Conservation (phyloP, 129 eudicot genomes). For the Lactuca saligna region DNA sequence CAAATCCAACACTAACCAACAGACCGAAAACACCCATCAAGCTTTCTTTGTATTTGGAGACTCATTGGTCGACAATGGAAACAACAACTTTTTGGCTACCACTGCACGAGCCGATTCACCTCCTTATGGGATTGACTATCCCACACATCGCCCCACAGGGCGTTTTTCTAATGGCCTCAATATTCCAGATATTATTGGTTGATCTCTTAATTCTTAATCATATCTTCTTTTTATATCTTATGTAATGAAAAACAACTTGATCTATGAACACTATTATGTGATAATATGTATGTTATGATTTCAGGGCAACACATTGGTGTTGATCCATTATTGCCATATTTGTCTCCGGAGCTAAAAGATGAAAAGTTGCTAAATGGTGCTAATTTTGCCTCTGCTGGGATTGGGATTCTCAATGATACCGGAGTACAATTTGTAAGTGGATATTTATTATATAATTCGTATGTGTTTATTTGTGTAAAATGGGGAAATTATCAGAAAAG, state of each 20-base stretch:
- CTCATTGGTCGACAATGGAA: conserved; percentile 44
- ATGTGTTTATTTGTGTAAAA: no score
- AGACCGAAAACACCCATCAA: neutral
- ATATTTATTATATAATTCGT: neutral
- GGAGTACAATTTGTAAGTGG: conserved; percentile 54
- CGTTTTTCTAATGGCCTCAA: conserved; percentile 40
- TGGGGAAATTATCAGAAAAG: no score
- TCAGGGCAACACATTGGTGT: conserved; percentile 38
- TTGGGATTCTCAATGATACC: conserved; percentile 44
- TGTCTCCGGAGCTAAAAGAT: conserved; percentile 40
- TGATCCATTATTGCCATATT: conserved; percentile 36
- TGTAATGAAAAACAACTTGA: neutral
- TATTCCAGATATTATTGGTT: conserved; percentile 39
- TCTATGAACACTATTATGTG: no score
- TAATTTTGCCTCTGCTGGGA: conserved; percentile 57
- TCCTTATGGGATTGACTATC: conserved; percentile 43
- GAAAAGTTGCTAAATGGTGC: conserved; percentile 43
- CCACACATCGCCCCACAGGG: conserved; percentile 38
- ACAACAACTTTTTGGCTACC: conserved; percentile 32
- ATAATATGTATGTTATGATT: neutral
- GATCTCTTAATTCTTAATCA: neutral
- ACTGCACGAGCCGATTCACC: conserved; percentile 40
- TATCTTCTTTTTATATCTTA: neutral
- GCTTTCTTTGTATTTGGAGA: conserved; percentile 44
- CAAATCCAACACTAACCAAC: neutral